phyloP scores from a whole-genome alignment of 257 asterid species.

The Solanum sejunctum region DNA sequence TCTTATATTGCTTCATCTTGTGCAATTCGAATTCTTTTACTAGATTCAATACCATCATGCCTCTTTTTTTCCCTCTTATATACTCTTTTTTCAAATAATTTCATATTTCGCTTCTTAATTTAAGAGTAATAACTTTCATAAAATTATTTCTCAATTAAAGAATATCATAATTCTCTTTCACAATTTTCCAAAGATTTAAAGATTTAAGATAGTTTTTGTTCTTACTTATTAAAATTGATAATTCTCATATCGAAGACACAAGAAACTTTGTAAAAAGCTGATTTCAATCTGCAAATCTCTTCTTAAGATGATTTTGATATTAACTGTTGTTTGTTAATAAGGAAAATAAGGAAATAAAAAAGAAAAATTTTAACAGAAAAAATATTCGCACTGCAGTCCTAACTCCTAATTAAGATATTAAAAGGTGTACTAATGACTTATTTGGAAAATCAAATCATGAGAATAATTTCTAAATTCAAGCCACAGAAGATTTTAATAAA shows the following conservation, averaged over 20 bases:
- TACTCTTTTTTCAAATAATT: no score
- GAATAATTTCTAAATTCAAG: not conserved
- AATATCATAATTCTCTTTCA: not conserved
- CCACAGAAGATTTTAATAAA: not conserved
- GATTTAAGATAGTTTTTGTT: not conserved
- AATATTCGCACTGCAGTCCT: not conserved
- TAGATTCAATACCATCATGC: no score
- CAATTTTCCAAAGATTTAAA: not conserved
- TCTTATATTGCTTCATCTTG: no score
- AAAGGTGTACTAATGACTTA: not conserved
- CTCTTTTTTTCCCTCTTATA: no score
- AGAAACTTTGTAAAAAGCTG: not conserved
- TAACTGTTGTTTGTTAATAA: not conserved
- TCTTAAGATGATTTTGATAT: not conserved
- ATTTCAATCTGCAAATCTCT: not conserved
- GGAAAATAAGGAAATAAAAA: not conserved
- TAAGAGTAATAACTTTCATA: no score
- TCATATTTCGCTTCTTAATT: no score
- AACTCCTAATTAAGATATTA: no score
- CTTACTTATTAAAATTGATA: not conserved
- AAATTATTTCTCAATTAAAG: not conserved
- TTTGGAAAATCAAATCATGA: not conserved
- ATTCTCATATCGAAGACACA: not conserved
- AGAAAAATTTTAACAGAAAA: not conserved
- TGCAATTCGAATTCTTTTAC: no score